These are phyloP conservation scores for Fagopyrum homotropicum DNA, from an alignment of 148 eudicot species.

Conservation along the genomic window DNA sequence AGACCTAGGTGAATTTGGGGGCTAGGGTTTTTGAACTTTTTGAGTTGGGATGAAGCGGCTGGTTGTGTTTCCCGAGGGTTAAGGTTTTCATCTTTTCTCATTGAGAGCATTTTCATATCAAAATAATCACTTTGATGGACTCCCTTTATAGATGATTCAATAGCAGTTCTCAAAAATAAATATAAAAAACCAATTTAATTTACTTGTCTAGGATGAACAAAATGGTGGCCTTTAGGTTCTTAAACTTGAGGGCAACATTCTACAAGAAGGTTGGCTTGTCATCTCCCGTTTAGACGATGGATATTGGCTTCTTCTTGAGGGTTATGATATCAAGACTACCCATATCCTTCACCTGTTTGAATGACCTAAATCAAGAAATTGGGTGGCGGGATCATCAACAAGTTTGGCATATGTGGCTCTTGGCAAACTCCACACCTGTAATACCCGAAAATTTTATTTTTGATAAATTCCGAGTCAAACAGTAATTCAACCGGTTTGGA, in stretches of 20 bases:
- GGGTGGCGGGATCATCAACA: conserved; percentile 56
- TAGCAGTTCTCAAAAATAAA: neutral
- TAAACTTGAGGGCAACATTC: conserved; percentile 74
- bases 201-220: conserved; percentile 93
- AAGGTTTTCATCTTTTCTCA: too few species aligned
- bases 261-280: conserved; percentile 85
- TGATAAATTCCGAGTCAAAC: too few species aligned
- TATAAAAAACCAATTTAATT: conserved; percentile 16
- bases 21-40: too few species aligned
- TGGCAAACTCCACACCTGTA: conserved; percentile 68
- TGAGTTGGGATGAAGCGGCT: too few species aligned
- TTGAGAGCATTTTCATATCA: too few species aligned
- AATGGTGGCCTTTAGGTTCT: conserved; percentile 82
- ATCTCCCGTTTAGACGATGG: conserved; percentile 57
- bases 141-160: neutral
- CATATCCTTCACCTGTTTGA: conserved; percentile 42
- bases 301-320: conserved; percentile 63
- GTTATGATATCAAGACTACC: conserved; percentile 80
- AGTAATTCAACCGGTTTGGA: too few species aligned
- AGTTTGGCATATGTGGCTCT: conserved; percentile 63
- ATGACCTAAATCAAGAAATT: conserved; percentile 76
- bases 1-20: too few species aligned
- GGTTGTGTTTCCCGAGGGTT: too few species aligned
- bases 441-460: too few species aligned
- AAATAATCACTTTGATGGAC: too few species aligned